Evolutionary conservation across 148 eudicot genomes (phyloP), one percentile per base, ranked within the genome.

Genomic region (Fallopia convolvulus): DNA sequence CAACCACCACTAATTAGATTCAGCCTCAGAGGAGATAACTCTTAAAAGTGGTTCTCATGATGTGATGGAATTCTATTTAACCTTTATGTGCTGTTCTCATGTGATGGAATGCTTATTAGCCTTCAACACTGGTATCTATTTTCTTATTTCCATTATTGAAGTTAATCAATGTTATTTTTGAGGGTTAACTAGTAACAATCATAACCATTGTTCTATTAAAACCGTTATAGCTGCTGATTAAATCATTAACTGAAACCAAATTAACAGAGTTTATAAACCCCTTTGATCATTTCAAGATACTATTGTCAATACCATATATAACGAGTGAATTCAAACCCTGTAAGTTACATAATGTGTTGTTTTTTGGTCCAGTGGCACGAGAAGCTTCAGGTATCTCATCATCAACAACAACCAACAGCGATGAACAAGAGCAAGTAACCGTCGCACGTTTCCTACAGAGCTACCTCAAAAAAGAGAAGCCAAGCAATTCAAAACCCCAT

Each of bases 371-470:
- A 90, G 94, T 90, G 72, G 85, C 84, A 36, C 90, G 83, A 72
- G 86, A 88, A 76, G 78, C 39, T 36, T 36, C 86, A 8, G 81
- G 77, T 76, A 79, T 86, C 52, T 70, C 85, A 42, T 79, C 81
- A 61, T 82, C 81, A 58, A 84, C 81, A 77, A 21, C 61, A 14
- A 83, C 74, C 23, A 65, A 65, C 70, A 79, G 36, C 33, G 94
- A 90, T 78, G 92, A 87, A 80, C 91, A 83, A 78, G 94, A 90
- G 84, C 94, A 88, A 66, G 83, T 90, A 21, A 86, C 84, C 2
- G 89, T 90, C 17, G 90, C 94, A 39, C 90, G 90, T 75, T 87
- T 88, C 49, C 82, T 90, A 58, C 90, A 87, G 76, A 85, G 80
- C 75, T 90, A 85, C 80, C 80, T 87, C 26, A 21, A 74, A 18